Evolutionary conservation across 352 stramenopile species (phyloP).

Genomic region (Globisporangium cylindrosporum): DNA sequence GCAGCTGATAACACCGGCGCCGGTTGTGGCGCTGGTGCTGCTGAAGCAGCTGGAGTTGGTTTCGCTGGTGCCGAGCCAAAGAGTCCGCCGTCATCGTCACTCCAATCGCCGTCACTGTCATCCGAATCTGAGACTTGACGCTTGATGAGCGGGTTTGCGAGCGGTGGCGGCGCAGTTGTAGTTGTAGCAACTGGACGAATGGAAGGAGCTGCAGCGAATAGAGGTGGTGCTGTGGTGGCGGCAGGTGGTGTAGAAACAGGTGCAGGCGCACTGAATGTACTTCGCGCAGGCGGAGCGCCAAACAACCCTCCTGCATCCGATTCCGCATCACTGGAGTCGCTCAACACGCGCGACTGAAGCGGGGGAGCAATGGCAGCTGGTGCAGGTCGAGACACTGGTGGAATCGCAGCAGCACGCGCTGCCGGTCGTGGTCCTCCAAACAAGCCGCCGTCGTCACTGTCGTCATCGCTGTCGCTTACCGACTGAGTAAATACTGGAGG

Average conservation of each 20-base stretch:
- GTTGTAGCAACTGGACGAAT: not conserved
- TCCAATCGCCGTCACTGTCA: constrained; percentile 67
- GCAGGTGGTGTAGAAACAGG: constrained; percentile 8
- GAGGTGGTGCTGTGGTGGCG: constrained; percentile 10
- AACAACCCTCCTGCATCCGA: constrained; percentile 63
- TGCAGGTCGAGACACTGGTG: constrained; percentile 14
- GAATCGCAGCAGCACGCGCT: not conserved
- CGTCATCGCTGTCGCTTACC: constrained; percentile 33
- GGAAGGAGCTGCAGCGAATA: not conserved
- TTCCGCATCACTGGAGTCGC: constrained; percentile 57
- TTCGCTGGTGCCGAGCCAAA: constrained; percentile 44
- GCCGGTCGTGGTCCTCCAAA: constrained; percentile 33
- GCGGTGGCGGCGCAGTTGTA: constrained; percentile 22
- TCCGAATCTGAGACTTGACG: constrained; percentile 40
- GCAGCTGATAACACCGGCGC: not conserved
- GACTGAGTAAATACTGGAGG: constrained; percentile 22
- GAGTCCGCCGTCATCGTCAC: constrained; percentile 45
- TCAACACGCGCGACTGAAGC: constrained; percentile 30
- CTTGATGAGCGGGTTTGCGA: constrained; percentile 36
- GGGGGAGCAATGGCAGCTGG: constrained; percentile 12
- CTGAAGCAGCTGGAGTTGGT: constrained; percentile 20
- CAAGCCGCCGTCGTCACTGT: constrained; percentile 34
- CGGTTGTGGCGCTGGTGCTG: not conserved
- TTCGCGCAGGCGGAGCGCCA: constrained; percentile 29
- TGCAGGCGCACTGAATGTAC: constrained; percentile 10